These are phyloP conservation scores for Cyclotella sp. DNA, from an alignment of 108 stramenopile genomes.

Conservation along the genomic window DNA sequence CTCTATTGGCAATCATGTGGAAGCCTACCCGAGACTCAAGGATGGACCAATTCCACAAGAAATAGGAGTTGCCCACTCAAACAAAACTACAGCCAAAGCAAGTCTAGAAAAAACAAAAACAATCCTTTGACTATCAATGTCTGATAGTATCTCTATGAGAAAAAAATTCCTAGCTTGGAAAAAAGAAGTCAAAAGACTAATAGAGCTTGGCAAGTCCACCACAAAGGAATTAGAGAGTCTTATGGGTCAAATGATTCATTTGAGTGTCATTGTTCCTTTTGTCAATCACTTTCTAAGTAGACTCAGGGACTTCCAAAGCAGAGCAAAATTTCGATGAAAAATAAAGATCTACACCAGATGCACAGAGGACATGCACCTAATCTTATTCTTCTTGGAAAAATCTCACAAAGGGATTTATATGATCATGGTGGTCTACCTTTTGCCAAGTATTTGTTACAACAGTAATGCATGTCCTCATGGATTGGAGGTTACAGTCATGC, in stretches of 20 bases:
- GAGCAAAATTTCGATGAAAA: not conserved
- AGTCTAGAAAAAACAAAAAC: not conserved
- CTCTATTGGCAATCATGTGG: not conserved
- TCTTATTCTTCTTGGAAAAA: not conserved
- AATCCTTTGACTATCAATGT: no score
- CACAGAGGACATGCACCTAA: constrained; percentile 6
- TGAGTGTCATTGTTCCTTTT: no score
- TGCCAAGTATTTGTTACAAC: constrained; percentile 5
- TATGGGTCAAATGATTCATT: no score
- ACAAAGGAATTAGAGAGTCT: no score
- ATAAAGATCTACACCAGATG: not conserved
- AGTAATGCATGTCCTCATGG: constrained; percentile 27
- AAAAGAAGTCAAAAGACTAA: no score
- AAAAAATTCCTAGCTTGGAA: no score
- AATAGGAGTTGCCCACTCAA: not conserved
- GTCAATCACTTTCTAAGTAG: no score
- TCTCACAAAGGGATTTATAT: constrained; percentile 2
- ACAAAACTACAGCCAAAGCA: not conserved
- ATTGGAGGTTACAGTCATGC: no score
- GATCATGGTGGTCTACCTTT: constrained; percentile 4
- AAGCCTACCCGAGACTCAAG: no score
- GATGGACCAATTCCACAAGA: not conserved
- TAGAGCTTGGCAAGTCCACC: no score
- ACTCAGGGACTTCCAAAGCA: no score
- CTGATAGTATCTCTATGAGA: no score